Evolutionary conservation across 768 basidiomycete genomes (phyloP), one percentile per base, ranked within the genome.

Genomic region (Hygrophoropsis aurantiaca): DNA sequence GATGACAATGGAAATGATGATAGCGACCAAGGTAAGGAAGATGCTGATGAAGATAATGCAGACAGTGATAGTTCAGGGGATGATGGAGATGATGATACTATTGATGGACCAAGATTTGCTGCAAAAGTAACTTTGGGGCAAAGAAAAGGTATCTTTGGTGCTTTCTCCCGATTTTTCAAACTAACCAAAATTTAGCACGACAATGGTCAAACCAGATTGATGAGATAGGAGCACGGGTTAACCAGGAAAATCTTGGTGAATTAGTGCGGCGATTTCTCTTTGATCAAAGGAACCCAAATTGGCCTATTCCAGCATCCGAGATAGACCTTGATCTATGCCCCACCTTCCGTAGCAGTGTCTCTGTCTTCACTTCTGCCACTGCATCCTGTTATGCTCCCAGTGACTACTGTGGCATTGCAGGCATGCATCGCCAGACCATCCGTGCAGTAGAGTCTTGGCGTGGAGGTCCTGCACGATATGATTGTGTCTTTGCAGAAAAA

Each of bases 351-450:
- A 18, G 40, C 2, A 52, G 38, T 16, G 44, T 69, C 30, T 44
- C 45, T 13, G 42, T 64, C 5, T 70, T 57, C 40, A 50, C 53
- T 34, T 68, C 68, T 16, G 69, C 67, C 1, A 27, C 53, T 16
- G 59, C 69, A 3, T 50, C 37, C 1, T 71, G 62, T 43, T 63
- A 60, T 51, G 63, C 70, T 6, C 70, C 71, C 16, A 73, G 71
- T 56, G 64, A 73, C 32, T 42, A 51, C 18, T 64, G 56, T 39
- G 67, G 70, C 5, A 44, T 60, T 38, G 39, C 54, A 15, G 65
- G 68, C 2, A 61, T 66, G 67, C 49, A 47, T 16, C 50, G 47
- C 13, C 60, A 70, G 40, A 43, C 44, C 11, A 71, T 73, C 30
- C 52, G 61, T 3, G 51, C 64, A 1, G 59, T 55, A 11, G 49